Evolutionary conservation across 2,329 filamentous ascomycete genomes (phyloP).

Genomic region (Verticillium klebahnii): DNA sequence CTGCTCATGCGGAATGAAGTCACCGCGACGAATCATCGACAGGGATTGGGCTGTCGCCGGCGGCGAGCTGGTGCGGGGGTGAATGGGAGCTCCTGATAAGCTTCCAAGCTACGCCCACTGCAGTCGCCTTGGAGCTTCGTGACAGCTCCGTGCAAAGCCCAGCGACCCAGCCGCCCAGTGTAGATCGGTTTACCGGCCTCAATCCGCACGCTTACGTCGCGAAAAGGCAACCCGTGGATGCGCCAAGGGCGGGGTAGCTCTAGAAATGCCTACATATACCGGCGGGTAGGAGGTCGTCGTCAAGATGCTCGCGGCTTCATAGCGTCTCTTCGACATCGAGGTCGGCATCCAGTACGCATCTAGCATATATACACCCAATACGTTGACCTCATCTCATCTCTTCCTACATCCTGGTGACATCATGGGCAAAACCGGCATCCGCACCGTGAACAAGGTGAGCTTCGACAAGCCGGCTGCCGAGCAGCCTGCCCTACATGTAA

Average conservation of each 20-base stretch:
- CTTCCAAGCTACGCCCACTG: constrained; percentile 4
- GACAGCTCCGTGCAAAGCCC: not conserved
- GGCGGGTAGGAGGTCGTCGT: not conserved
- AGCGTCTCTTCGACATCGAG: not conserved
- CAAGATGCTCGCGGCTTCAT: no score
- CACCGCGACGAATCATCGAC: constrained; percentile 10
- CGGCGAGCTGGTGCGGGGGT: not conserved
- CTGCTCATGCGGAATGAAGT: constrained; percentile 9
- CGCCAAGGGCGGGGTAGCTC: constrained; percentile 9
- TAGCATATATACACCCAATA: not conserved
- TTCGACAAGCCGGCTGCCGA: constrained; percentile 67
- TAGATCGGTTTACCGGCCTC: not conserved
- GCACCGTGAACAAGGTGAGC: constrained; percentile 69
- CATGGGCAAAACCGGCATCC: constrained; percentile 57
- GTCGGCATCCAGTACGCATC: not conserved
- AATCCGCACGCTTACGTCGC: not conserved
- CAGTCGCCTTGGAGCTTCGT: no score
- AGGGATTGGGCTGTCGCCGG: constrained; percentile 4
- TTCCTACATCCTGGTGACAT: not conserved
- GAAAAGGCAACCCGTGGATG: constrained; percentile 1
- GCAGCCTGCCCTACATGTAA: constrained; percentile 66
- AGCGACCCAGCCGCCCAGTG: not conserved
- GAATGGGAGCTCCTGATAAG: constrained; percentile 1
- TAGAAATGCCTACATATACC: constrained; percentile 6
- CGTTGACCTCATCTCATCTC: no score